These are phyloP conservation scores for Cryoendolithus antarcticus DNA, from an alignment of 2,329 filamentous ascomycete genomes.

Conservation along the genomic window DNA sequence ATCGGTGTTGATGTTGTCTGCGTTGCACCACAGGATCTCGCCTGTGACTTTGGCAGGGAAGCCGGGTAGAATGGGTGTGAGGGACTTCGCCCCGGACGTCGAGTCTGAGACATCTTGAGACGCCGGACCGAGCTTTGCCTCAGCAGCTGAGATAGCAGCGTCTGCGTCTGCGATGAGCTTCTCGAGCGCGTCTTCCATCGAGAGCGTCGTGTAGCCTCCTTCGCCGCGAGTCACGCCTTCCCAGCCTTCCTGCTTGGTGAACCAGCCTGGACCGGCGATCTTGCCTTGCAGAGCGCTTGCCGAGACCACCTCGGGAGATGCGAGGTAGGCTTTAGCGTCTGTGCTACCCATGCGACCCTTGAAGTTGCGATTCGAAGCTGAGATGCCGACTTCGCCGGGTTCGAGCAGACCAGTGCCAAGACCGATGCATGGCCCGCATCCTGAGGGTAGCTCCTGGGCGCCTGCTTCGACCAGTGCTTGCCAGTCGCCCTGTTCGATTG, in stretches of 20 bases:
- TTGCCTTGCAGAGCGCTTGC: slow-evolving; percentile 68
- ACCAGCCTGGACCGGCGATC: slow-evolving; percentile 67
- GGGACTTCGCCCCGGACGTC: slow-evolving; percentile 21
- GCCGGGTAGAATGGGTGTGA: slow-evolving; percentile 66
- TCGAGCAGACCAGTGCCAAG: slow-evolving; percentile 69
- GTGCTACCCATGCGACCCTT: slow-evolving; percentile 79
- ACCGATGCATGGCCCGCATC: slow-evolving; percentile 79
- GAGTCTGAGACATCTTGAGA: slow-evolving; percentile 16
- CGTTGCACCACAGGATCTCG: slow-evolving; percentile 79
- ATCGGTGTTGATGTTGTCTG: slow-evolving; percentile 83
- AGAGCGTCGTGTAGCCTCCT: slow-evolving; percentile 52
- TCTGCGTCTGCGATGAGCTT: slow-evolving; percentile 60
- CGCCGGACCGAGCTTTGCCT: slow-evolving; percentile 30
- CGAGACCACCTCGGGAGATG: slow-evolving; percentile 81
- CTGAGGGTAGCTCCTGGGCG: slow-evolving; percentile 56
- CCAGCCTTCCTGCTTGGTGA: slow-evolving; percentile 57
- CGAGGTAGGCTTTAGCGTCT: slow-evolving; percentile 72
- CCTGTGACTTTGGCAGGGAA: slow-evolving; percentile 75
- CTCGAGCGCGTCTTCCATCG: slow-evolving; percentile 57
- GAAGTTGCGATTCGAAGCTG: slow-evolving; percentile 77
- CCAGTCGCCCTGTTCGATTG: slow-evolving; percentile 78
- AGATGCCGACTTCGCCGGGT: slow-evolving; percentile 75
- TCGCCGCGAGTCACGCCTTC: slow-evolving; percentile 58
- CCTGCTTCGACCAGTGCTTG: slow-evolving; percentile 69
- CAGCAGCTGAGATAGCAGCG: slow-evolving; percentile 42